Percentiles rank a stretch among this genome's conserved stretches.
Evolutionary conservation across 345 rosid species (phyloP).

Genomic region (Punica granatum): DNA sequence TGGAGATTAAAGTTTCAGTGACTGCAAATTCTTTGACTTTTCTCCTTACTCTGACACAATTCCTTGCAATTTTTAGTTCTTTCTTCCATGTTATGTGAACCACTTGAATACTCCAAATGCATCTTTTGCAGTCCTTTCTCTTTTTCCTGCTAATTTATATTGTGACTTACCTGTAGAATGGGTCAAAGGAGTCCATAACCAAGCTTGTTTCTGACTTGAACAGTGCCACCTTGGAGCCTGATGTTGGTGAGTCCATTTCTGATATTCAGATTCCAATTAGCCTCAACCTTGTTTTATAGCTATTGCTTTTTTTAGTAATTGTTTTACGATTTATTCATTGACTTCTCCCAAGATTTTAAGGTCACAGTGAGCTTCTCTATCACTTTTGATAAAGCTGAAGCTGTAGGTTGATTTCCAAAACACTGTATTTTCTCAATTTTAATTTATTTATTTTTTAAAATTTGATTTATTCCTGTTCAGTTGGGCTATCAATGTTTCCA

Average conservation of each 20-base stretch:
- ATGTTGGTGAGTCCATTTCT: slow-evolving; percentile 60
- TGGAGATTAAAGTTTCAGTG: background rate
- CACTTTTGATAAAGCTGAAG: too few species aligned
- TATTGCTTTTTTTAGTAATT: background rate
- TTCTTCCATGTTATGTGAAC: background rate
- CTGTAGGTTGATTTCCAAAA: background rate
- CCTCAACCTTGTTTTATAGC: background rate
- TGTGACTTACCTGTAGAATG: slow-evolving; percentile 40
- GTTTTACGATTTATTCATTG: background rate
- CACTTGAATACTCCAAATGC: background rate
- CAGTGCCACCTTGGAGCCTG: slow-evolving; percentile 67
- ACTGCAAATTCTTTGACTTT: background rate
- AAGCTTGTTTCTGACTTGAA: slow-evolving; percentile 94
- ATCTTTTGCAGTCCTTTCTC: background rate
- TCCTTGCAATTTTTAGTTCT: too few species aligned
- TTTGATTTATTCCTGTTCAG: background rate
- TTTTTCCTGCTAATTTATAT: background rate
- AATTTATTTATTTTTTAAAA: background rate
- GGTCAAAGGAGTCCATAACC: slow-evolving; percentile 78
- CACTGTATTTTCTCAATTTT: background rate
- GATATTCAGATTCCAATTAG: background rate
- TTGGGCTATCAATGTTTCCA: background rate
- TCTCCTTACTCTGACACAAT: background rate
- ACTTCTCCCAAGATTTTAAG: background rate
- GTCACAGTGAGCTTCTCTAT: background rate